Conservation (phyloP, 1,139 yeast species). For the Tardiomyces digboiensis region DNA sequence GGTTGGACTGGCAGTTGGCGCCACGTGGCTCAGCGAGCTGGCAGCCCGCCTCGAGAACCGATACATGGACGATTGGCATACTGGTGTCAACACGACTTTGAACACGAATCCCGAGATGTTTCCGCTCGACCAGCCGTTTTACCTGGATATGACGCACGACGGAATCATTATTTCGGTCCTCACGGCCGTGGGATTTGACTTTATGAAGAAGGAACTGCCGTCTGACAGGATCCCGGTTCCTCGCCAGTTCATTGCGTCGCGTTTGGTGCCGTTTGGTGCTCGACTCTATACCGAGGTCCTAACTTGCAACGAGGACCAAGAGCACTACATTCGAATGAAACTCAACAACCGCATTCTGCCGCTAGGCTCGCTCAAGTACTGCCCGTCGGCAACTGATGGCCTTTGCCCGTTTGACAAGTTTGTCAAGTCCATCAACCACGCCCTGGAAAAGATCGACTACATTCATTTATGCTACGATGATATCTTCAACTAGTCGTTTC, state of each 20-base stretch:
- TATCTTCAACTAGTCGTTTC: background rate
- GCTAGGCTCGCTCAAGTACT: constrained; percentile 25
- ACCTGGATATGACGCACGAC: constrained; percentile 36
- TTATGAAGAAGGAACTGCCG: constrained; percentile 28
- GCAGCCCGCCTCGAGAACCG: constrained; percentile 25
- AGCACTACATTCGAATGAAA: constrained; percentile 24
- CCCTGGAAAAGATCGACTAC: constrained; percentile 24
- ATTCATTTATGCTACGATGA: constrained; percentile 28
- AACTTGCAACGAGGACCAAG: constrained; percentile 24
- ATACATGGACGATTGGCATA: constrained; percentile 17
- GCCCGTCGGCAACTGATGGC: constrained; percentile 28
- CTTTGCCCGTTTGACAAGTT: constrained; percentile 28
- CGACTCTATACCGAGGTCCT: constrained; percentile 31
- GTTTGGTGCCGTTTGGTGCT: constrained; percentile 36
- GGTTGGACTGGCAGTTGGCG: constrained; percentile 32
- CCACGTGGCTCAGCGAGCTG: constrained; percentile 34
- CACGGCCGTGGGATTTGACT: constrained; percentile 31
- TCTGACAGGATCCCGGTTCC: constrained; percentile 29
- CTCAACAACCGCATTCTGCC: constrained; percentile 34
- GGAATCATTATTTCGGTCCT: constrained; percentile 30
- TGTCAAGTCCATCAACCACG: constrained; percentile 24
- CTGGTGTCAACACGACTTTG: constrained; percentile 30
- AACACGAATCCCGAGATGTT: constrained; percentile 22
- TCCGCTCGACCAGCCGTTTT: constrained; percentile 33
- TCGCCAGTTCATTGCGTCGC: constrained; percentile 30